Conservation (phyloP, 352 stramenopile species). For the Phytophthora capsici region DNA sequence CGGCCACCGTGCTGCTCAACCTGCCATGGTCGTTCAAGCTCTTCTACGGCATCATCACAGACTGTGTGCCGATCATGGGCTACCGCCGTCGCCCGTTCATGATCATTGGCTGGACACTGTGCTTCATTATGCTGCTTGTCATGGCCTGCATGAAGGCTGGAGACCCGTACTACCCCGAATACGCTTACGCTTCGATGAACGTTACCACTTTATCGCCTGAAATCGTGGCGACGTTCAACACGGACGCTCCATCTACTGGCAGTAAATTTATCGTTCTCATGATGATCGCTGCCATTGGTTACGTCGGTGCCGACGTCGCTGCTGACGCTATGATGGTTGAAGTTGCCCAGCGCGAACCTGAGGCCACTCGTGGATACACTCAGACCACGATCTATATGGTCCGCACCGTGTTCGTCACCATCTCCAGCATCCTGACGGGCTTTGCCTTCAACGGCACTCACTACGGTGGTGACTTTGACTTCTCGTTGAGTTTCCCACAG, state of each 20-base stretch:
- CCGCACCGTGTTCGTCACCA: conserved; percentile 43
- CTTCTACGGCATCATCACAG: conserved; percentile 58
- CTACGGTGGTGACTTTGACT: conserved; percentile 55
- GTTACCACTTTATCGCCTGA: conserved; percentile 32
- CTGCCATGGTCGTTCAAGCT: conserved; percentile 68
- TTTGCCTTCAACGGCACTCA: conserved; percentile 51
- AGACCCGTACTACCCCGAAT: conserved; percentile 50
- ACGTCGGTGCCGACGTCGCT: conserved; percentile 53
- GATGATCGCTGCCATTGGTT: conserved; percentile 54
- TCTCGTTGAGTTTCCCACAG: conserved; percentile 44
- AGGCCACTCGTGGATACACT: conserved; percentile 47
- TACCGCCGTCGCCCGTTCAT: conserved; percentile 66
- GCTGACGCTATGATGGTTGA: conserved; percentile 65
- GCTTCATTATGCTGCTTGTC: conserved; percentile 43
- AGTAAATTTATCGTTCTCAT: conserved; percentile 53
- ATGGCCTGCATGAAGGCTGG: conserved; percentile 50
- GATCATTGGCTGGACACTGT: conserved; percentile 55
- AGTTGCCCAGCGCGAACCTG: conserved; percentile 56
- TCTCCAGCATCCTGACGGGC: conserved; percentile 46
- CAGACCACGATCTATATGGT: conserved; percentile 60
- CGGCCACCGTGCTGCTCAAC: conserved; percentile 45
- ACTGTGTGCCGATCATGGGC: conserved; percentile 57
- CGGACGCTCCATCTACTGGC: conserved; percentile 36
- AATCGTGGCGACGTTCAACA: conserved; percentile 42
- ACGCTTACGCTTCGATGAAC: conserved; percentile 38